Base-by-base conservation (phyloP, 306 rosid species). In the Quercus alba region DNA sequence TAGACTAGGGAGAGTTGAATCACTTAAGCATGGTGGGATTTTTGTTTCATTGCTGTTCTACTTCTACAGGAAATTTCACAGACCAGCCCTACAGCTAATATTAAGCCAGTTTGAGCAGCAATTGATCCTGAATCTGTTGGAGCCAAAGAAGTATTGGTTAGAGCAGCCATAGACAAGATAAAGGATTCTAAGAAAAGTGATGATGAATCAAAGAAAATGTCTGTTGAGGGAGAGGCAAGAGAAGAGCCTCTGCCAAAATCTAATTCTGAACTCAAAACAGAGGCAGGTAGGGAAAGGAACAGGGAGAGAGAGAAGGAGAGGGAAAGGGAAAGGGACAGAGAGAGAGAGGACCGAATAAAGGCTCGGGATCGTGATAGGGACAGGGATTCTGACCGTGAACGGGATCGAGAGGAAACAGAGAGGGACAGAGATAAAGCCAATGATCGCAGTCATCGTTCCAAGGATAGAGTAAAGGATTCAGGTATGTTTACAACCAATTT, bases 381-480 rank as follows among this genome's bases (percentile, higher is more conserved):
- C 38, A 90, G 97, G 84, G 98, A 92, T 77, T 94, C 98, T 30
- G 97, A 94, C 81, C 82, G 85, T 25, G 98, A 94, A 68, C 87
- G 94, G 46, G 97, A 91, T 31, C 85, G 91, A 74, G 99, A 93
- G 81, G 97, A 93, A 71, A 54, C 57, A 6, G 99, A 95, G 56
- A 87, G 94, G 81, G 97, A 86, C 76, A 91, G 76, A 84, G 71
- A 64, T 31, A 64, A 58, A 70, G 73, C 77, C n/a, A 92, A 88
- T 84, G 92, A 89, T 64, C 88, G 82, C 46, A 64, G 78, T 75
- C 93, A 84, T 75, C 97, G 90, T 25, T 85, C 96, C 1, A 89
- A 88, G 89, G 99, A 96, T 85, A 89, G 97, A 88, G 79, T 87
- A 70, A 95, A 89, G 87, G 98, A 93, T 74, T 83, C 94, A 79